Conservation (phyloP, 768 basidiomycete genomes). For the Rhodotorula toruloides region DNA sequence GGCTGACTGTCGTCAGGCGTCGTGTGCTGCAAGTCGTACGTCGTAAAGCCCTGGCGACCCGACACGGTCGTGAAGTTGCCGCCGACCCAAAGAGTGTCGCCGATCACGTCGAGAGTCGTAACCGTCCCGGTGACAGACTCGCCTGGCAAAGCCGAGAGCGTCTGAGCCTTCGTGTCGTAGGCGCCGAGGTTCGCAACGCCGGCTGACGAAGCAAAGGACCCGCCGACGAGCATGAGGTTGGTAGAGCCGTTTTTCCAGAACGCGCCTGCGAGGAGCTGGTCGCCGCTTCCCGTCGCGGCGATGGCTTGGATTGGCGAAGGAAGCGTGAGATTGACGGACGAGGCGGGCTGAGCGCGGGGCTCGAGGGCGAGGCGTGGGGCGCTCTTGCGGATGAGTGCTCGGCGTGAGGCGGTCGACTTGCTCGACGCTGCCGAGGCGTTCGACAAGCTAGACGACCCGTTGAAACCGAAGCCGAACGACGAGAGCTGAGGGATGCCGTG, state of each 20-base stretch:
- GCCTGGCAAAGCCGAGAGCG: conserved; percentile 58
- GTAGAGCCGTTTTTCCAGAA: conserved; percentile 83
- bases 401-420: conserved; percentile 46
- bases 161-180: conserved; percentile 59
- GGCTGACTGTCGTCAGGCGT: conserved; percentile 62
- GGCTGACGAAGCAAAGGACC: conserved; percentile 65
- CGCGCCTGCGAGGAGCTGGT: conserved; percentile 74
- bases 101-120: conserved; percentile 65
- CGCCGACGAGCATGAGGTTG: conserved; percentile 73
- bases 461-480: conserved; percentile 30
- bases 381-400: not conserved
- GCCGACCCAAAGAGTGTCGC: conserved; percentile 69
- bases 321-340: conserved; percentile 30
- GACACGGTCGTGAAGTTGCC: conserved; percentile 69
- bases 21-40: conserved; percentile 67
- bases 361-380: conserved; percentile 15
- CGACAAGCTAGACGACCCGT: conserved; percentile 12
- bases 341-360: conserved; percentile 10
- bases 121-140: conserved; percentile 69
- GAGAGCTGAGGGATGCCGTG: conserved; percentile 21
- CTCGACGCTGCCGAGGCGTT: conserved; percentile 7
- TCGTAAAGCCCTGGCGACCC: conserved; percentile 63
- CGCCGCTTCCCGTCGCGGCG: conserved; percentile 42
- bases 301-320: conserved; percentile 28
- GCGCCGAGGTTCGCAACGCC: conserved; percentile 50